These are phyloP conservation scores for Clarireedia paspali DNA, from an alignment of 2,329 filamentous ascomycete species.

Conservation along the genomic window DNA sequence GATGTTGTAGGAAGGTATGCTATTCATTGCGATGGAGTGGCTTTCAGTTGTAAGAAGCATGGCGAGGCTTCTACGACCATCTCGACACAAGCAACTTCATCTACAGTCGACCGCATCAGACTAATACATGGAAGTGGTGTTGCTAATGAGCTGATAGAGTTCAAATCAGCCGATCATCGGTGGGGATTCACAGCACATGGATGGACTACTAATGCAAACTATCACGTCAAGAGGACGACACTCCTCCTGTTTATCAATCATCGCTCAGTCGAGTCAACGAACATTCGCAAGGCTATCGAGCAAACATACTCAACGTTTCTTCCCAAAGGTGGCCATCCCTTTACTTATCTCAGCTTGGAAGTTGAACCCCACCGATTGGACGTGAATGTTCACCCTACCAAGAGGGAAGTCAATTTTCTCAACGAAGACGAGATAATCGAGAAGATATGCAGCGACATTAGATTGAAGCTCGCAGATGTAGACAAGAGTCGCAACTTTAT, in stretches of 20 bases:
- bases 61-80: conserved; percentile 80
- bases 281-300: conserved; percentile 83
- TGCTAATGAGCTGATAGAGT: conserved; percentile 79
- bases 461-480: conserved; percentile 71
- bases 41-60: conserved; percentile 94
- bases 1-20: conserved; percentile 92
- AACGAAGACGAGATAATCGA: conserved; percentile 97
- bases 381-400: conserved; percentile 96
- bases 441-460: conserved; percentile 72
- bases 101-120: conserved; percentile 73
- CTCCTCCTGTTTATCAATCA: conserved; percentile 95
- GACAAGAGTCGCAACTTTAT: conserved; percentile 92
- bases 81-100: conserved; percentile 67
- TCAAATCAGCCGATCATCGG: conserved; percentile 62
- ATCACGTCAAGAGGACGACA: conserved; percentile 82
- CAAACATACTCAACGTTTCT: conserved; percentile 82
- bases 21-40: conserved; percentile 83
- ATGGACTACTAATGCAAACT: conserved; percentile 87
- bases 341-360: conserved; percentile 84
- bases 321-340: conserved; percentile 90
- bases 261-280: conserved; percentile 80
- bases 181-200: conserved; percentile 81
- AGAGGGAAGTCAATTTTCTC: conserved; percentile 92
- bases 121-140: conserved; percentile 80
- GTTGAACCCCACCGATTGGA: conserved; percentile 90